These are phyloP conservation scores for Fusarium sp. DNA, from an alignment of 2,329 filamentous ascomycete genomes.

Conservation along the genomic window DNA sequence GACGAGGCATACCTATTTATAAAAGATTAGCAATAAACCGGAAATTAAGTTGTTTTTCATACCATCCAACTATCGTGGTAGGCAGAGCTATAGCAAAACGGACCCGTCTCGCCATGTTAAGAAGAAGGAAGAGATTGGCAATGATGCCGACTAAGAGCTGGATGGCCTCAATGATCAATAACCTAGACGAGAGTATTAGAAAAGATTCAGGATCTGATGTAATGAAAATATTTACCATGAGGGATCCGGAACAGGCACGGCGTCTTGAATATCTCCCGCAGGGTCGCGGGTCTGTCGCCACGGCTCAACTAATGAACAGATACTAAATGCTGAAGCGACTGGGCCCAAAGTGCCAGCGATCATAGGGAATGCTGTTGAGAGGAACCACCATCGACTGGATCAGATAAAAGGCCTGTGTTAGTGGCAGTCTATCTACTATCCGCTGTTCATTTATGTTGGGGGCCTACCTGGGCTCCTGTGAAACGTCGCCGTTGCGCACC, in stretches of 20 bases:
- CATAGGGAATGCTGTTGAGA: not conserved
- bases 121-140: not conserved
- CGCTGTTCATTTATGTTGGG: too few relatives aligned
- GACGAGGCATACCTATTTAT: not conserved
- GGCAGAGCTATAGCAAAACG: not conserved
- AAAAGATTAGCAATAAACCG: not conserved
- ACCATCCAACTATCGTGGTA: not conserved
- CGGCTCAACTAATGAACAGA: not conserved
- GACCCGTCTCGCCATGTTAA: not conserved
- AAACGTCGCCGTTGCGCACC: too few relatives aligned
- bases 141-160: not conserved
- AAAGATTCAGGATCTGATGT: accelerated
- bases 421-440: too few relatives aligned
- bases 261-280: not conserved
- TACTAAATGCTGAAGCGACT: not conserved
- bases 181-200: not conserved
- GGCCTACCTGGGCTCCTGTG: too few relatives aligned
- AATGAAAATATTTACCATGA: not conserved
- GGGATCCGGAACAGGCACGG: not conserved
- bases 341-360: not conserved
- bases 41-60: not conserved
- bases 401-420: too few relatives aligned
- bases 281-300: not conserved
- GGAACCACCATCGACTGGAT: not conserved
- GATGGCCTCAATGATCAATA: not conserved